phyloP scores from a whole-genome alignment of 2,329 filamentous ascomycete genomes.

The Zarea fungicola region DNA sequence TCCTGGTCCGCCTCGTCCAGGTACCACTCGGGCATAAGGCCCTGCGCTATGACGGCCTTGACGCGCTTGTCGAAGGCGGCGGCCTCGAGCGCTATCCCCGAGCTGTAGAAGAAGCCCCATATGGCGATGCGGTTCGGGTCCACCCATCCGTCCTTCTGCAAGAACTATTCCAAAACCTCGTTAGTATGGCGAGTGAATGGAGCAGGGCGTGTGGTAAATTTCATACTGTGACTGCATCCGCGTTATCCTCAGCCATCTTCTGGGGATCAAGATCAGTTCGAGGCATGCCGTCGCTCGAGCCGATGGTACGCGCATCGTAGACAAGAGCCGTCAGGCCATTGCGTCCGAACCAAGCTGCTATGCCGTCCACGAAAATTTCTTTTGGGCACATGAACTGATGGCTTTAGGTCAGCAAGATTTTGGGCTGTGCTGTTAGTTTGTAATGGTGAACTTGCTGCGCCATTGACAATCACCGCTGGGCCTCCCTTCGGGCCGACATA shows the following conservation, averaged over 20 bases:
- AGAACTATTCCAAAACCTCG: neutral
- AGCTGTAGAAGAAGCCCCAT: neutral
- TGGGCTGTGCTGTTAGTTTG: no score
- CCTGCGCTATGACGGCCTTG: neutral
- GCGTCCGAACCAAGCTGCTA: neutral
- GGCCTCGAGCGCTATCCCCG: neutral
- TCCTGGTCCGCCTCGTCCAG: neutral
- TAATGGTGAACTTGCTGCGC: neutral
- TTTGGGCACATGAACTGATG: neutral
- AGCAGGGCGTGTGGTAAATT: no score
- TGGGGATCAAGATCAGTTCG: conserved; percentile 22
- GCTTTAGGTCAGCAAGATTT: neutral
- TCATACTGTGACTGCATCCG: neutral
- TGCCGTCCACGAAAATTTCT: neutral
- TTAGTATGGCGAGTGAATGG: neutral
- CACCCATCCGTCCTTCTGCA: neutral
- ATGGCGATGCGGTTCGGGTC: neutral
- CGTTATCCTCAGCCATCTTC: conserved; percentile 1
- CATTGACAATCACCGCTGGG: neutral
- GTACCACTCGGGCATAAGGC: neutral
- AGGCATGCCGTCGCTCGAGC: conserved; percentile 10
- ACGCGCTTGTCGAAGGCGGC: neutral
- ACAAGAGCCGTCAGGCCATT: neutral
- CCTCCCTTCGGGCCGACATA: neutral
- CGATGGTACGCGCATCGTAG: conserved; percentile 3